Evolutionary conservation across 805 yeast genomes (phyloP).

Genomic region (Saccharomycopsis babjevae): DNA sequence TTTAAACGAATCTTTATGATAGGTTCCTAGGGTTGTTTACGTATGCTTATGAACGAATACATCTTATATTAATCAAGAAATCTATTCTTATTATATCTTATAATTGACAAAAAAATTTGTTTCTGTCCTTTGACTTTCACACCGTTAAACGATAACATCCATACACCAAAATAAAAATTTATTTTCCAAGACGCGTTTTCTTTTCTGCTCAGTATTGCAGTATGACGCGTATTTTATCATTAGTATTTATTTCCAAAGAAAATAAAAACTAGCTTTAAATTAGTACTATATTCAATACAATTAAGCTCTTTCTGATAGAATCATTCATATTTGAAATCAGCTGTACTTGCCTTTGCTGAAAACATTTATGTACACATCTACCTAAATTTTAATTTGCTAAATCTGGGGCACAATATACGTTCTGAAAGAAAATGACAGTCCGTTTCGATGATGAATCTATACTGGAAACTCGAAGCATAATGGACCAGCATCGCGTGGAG

Average conservation of each 20-base stretch:
- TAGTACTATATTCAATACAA: too few relatives aligned
- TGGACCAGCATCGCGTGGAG: background rate
- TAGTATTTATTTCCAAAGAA: background rate
- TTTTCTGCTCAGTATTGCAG: background rate
- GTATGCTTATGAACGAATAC: too few relatives aligned
- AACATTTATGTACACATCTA: too few relatives aligned
- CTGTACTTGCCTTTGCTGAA: too few relatives aligned
- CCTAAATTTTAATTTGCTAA: background rate
- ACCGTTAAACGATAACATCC: background rate
- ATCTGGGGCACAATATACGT: background rate
- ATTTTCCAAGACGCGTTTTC: background rate
- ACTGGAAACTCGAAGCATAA: background rate
- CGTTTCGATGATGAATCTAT: constrained; percentile 8
- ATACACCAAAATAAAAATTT: background rate
- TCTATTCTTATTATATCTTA: background rate
- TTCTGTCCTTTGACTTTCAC: background rate
- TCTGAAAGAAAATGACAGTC: background rate
- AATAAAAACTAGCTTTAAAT: background rate
- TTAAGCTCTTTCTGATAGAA: too few relatives aligned
- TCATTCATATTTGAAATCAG: too few relatives aligned
- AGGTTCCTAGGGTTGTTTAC: too few relatives aligned
- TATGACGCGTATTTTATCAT: background rate
- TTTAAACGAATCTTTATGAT: too few relatives aligned
- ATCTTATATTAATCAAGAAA: background rate
- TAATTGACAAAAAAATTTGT: background rate